phyloP scores from a whole-genome alignment of 2,329 filamentous ascomycete species.

The Eurotiales sp. region DNA sequence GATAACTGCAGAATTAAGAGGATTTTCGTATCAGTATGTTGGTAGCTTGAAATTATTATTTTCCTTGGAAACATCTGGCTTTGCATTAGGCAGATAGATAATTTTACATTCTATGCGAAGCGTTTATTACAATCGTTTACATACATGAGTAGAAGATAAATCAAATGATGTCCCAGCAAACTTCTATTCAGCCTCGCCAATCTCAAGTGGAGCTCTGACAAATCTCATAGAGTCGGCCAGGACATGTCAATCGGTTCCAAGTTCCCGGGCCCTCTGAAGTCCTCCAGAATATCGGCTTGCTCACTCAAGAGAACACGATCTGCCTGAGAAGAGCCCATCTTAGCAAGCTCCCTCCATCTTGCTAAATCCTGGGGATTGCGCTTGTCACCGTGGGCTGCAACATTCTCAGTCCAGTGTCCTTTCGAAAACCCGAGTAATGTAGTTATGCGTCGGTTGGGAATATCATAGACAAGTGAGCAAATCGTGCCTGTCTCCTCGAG shows the following conservation, averaged over 20 bases:
- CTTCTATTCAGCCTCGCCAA: no score
- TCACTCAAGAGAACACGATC: conserved; percentile 53
- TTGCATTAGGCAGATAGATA: no score
- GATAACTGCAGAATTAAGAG: no score
- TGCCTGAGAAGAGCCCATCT: conserved; percentile 45
- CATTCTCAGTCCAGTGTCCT: conserved; percentile 53
- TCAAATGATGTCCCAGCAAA: no score
- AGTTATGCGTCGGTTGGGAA: conserved; percentile 46
- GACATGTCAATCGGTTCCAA: conserved; percentile 45
- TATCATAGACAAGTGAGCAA: conserved; percentile 55
- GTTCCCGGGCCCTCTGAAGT: conserved; percentile 48
- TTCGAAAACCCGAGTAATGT: conserved; percentile 54
- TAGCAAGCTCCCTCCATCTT: conserved; percentile 52
- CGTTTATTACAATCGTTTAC: no score
- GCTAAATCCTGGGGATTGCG: conserved; percentile 49
- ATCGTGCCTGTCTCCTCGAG: conserved; percentile 59
- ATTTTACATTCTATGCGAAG: no score
- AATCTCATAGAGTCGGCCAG: conserved; percentile 31
- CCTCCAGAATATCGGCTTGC: conserved; percentile 51
- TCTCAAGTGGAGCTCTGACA: background rate
- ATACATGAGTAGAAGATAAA: no score
- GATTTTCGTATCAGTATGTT: no score
- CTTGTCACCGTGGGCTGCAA: conserved; percentile 55
- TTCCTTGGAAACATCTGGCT: no score
- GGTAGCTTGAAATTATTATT: no score